Evolutionary conservation across 2,329 filamentous ascomycete genomes (phyloP), one percentile per base, ranked within the genome.

Genomic region (Verticillium zaregamsianum): DNA sequence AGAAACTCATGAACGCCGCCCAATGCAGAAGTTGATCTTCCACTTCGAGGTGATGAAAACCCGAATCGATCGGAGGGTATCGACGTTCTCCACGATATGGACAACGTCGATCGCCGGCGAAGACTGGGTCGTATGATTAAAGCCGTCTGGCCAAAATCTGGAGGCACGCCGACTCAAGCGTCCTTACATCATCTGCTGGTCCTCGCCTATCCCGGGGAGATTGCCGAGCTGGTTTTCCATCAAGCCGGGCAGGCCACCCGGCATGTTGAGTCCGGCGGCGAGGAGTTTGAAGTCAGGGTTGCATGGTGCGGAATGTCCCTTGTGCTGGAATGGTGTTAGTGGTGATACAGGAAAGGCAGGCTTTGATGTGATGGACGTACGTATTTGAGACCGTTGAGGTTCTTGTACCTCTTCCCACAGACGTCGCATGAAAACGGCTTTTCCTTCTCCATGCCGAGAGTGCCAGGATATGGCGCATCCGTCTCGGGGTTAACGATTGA

Each of bases 391-490:
- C 95, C 95, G 76, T 99, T 99, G 64, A 99, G 77, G 73, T 99
- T 99, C 87, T 99, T 99, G 80, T 99, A 99, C 59, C 95, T 90
- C 81, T 99, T 99, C 70, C 94, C 93, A 73, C 95, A 99, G 12
- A 93, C 90, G 67, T 98, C 93, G 76, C 95, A 99, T 72, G 93
- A 93, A 75, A 98, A 98, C 3, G 95, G 95, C 80, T 99, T 99
- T 80, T 98, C 94, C 76, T 98, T 99, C 79, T 99, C 95, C 95
- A 99, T 99, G n/a, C 95, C 95, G 39, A 97, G 82, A 1, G 95
- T 98, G 35, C 95, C 95, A 0, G 95, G 95, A 67, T 98, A 99
- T 0, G 95, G 95, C 1, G 92, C 86, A 32, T 91, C 95, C 0
- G 95, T 98, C 72, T 97, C 91, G 0, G 95, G 95, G 69, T 99